These are phyloP conservation scores for Mytilinidion resinicola DNA, from an alignment of 495 filamentous ascomycete genomes.

Conservation along the genomic window DNA sequence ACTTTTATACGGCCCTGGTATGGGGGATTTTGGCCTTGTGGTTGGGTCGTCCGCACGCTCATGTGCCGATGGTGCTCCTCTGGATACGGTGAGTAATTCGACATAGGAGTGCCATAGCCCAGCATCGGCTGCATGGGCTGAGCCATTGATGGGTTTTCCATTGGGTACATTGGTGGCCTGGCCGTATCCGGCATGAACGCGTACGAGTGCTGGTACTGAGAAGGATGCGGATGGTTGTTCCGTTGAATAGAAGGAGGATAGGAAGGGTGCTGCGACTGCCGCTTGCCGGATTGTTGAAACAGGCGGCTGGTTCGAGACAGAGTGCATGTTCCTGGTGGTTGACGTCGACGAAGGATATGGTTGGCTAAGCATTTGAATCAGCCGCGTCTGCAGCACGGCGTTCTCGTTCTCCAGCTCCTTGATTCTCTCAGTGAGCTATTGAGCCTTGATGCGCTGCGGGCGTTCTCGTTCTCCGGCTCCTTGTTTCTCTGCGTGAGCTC, in stretches of 20 bases:
- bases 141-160: conserved; percentile 20
- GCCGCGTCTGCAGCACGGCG: conserved; percentile 29
- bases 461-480: too few relatives aligned
- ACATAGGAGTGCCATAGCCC: conserved; percentile 21
- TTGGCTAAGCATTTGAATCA: conserved; percentile 28
- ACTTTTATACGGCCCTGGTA: conserved; percentile 17
- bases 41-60: conserved; percentile 14
- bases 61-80: conserved; percentile 21
- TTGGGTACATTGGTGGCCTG: conserved; percentile 23
- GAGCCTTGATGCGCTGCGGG: conserved; percentile 33
- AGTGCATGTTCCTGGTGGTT: conserved; percentile 16
- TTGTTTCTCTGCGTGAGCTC: too few relatives aligned
- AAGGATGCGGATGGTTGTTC: conserved; percentile 17
- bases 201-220: conserved; percentile 18
- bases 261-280: conserved; percentile 17
- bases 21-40: conserved; percentile 3
- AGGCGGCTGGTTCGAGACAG: conserved; percentile 16
- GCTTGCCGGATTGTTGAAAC: conserved; percentile 22
- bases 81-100: conserved; percentile 18
- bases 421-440: conserved; percentile 46
- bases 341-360: conserved; percentile 19
- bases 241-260: conserved; percentile 17
- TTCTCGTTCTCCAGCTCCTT: conserved; percentile 50
- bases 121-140: conserved; percentile 18
- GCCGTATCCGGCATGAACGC: conserved; percentile 22